These are phyloP conservation scores for Mycena floridula DNA, from an alignment of 768 basidiomycete genomes.

Conservation along the genomic window DNA sequence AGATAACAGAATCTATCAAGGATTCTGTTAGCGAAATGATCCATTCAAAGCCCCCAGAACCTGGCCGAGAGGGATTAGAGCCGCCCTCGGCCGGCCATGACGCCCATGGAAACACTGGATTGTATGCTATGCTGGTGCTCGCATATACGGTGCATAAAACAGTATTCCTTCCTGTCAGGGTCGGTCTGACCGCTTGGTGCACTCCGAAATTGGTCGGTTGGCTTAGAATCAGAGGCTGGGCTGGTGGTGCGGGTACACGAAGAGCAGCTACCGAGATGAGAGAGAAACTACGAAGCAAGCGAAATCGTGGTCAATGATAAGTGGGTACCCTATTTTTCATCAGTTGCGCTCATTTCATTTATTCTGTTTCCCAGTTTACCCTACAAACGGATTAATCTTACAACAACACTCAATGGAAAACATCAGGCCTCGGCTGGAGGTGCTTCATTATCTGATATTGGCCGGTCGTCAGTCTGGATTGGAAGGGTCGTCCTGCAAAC, in stretches of 20 bases:
- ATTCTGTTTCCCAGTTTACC: background rate
- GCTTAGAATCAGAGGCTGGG: constrained; percentile 80
- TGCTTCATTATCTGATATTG: constrained; percentile 9
- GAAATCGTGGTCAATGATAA: constrained; percentile 21
- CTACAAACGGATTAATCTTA: no score
- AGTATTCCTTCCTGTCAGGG: constrained; percentile 78
- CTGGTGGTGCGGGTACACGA: constrained; percentile 60
- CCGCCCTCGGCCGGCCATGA: constrained; percentile 21
- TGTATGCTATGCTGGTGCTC: constrained; percentile 89
- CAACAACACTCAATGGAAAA: no score
- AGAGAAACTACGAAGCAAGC: constrained; percentile 35
- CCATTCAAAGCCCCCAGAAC: constrained; percentile 52
- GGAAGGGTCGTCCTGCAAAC: background rate
- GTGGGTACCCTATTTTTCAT: no score
- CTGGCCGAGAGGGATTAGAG: constrained; percentile 62
- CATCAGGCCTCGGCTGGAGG: no score
- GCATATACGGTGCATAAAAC: constrained; percentile 98
- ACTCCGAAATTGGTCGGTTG: constrained; percentile 86
- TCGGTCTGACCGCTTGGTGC: constrained; percentile 81
- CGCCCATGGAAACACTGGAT: constrained; percentile 53
- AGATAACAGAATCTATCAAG: constrained; percentile 54
- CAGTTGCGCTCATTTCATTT: no score
- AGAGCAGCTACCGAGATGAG: constrained; percentile 54
- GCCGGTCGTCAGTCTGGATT: constrained; percentile 1
- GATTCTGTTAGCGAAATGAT: constrained; percentile 37